A percentile compares a stretch with the other conserved stretches of the same genome.
These are phyloP conservation scores for Colletotrichum nymphaeae DNA, from an alignment of 2,329 filamentous ascomycete genomes.

Conservation along the genomic window DNA sequence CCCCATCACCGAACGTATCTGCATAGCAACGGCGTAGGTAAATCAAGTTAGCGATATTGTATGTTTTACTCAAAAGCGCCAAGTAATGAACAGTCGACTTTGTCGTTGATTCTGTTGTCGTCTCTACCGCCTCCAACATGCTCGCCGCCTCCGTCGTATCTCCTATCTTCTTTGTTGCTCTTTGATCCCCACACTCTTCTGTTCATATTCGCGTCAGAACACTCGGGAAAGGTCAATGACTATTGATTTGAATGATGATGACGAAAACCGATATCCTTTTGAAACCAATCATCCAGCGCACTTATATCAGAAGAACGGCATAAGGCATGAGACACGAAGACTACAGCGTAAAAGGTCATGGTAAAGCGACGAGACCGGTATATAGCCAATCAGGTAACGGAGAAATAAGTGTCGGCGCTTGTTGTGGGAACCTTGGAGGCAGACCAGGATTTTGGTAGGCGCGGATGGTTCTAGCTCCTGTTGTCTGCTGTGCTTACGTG, in stretches of 20 bases:
- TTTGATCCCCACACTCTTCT: background rate
- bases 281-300: no score
- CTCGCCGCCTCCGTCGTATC: background rate
- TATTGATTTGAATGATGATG: background rate
- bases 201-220: background rate
- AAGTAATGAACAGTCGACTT: background rate
- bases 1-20: background rate
- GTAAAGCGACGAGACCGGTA: no score
- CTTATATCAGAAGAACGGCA: no score
- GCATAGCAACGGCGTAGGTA: constrained; percentile 42
- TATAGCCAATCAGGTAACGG: constrained; percentile 13
- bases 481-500: constrained; percentile 26
- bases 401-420: constrained; percentile 14
- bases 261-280: no score
- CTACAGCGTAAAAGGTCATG: no score
- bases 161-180: background rate
- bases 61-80: background rate
- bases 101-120: background rate
- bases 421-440: background rate
- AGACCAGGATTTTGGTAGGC: background rate
- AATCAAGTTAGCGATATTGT: constrained; percentile 17
- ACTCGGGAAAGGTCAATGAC: background rate
- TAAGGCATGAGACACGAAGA: no score
- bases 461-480: background rate
- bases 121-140: background rate